Evolutionary conservation across 768 basidiomycete genomes (phyloP).

Genomic region (Macrolepiota fuliginosa): DNA sequence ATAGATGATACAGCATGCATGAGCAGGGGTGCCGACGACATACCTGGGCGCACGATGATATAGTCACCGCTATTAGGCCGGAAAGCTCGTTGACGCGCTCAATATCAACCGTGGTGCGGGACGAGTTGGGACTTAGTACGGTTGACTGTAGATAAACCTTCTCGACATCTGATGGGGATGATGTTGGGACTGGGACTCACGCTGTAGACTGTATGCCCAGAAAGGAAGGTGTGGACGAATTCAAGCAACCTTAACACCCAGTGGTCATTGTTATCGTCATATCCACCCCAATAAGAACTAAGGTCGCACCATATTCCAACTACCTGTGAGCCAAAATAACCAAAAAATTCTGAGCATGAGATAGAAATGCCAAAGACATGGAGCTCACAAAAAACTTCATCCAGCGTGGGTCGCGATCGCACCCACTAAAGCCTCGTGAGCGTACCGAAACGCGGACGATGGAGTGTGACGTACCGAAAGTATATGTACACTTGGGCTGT

Average conservation of each 20-base stretch:
- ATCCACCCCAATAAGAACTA: background rate
- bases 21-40: background rate
- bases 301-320: background rate
- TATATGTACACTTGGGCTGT: conserved; percentile 1
- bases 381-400: background rate
- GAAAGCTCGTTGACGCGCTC: background rate
- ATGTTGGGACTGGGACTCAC: background rate
- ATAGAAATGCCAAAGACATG: background rate
- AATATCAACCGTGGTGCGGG: background rate
- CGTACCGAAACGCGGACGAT: background rate
- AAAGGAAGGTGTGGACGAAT: background rate
- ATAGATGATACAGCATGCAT: background rate
- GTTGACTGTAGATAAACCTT: background rate
- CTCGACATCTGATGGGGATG: background rate
- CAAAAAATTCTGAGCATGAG: background rate
- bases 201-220: background rate
- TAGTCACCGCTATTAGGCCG: background rate
- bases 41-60: background rate
- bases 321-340: background rate
- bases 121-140: background rate
- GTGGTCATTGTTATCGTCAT: background rate
- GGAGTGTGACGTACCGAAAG: background rate
- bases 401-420: background rate
- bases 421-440: background rate
- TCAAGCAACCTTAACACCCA: background rate